phyloP scores from a whole-genome alignment of 2,329 filamentous ascomycete species.

The Cladorrhinum sp. region DNA sequence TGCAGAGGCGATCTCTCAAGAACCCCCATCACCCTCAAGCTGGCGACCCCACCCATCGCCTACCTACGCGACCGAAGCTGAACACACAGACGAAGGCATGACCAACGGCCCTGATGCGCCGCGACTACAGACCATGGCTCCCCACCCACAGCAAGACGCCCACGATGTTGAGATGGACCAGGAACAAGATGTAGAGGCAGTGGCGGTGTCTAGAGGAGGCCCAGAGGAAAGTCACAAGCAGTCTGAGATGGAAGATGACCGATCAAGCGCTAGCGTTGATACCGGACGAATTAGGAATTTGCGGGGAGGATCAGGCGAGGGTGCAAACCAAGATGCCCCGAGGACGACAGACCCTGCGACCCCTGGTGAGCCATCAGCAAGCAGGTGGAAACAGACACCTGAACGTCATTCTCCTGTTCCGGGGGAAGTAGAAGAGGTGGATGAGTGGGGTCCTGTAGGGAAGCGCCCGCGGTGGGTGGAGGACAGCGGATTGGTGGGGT shows the following conservation, averaged over 20 bases:
- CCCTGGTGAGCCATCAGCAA: neutral
- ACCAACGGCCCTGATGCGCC: conserved; percentile 32
- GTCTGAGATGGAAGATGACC: conserved; percentile 28
- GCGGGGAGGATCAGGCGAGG: neutral
- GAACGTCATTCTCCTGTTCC: conserved; percentile 11
- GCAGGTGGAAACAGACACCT: conserved; percentile 8
- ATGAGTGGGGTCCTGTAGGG: conserved; percentile 33
- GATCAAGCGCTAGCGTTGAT: conserved; percentile 12
- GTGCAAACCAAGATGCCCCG: neutral
- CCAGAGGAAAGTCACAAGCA: conserved; percentile 30
- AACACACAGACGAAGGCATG: neutral
- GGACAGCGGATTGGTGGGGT: conserved; percentile 34
- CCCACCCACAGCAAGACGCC: conserved; percentile 35
- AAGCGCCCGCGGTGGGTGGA: conserved; percentile 30
- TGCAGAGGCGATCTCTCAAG: neutral
- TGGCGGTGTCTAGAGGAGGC: conserved; percentile 15
- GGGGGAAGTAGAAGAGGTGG: conserved; percentile 36
- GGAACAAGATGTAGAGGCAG: conserved; percentile 20
- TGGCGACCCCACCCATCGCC: conserved; percentile 25
- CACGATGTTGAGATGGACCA: conserved; percentile 17
- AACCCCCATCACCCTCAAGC: conserved; percentile 20
- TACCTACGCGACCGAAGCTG: conserved; percentile 14
- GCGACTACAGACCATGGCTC: conserved; percentile 44
- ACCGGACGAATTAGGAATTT: neutral
- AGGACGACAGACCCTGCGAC: conserved; percentile 10